Evolutionary conservation across 108 stramenopile species (phyloP), one percentile per base, ranked within the genome.

Genomic region (Cyclotella cryptica): DNA sequence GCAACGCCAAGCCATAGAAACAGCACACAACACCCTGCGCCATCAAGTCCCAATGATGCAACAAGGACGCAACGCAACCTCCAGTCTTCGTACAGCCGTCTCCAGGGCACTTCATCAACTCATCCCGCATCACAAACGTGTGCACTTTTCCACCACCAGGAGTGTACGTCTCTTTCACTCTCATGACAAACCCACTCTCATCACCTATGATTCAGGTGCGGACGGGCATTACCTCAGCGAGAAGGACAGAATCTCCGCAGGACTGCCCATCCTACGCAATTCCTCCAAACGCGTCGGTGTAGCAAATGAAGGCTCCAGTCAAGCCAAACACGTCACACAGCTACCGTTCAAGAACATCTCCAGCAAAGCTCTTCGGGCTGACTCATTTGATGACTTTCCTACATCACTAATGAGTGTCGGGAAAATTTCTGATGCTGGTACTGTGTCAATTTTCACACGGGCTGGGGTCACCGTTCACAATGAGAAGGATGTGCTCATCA

Each of bases 121-220:
- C 47, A n/a, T n/a, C n/a, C 47, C 15, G 9, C 47, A 49, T 3
- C 15, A 49, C 3, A 49, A 49, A n/a, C 47, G 47, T 3, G 47
- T 49, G 3, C 15, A 3, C 9, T 49, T 49, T n/a, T 17, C 47
- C 3, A 26, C 1, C 24, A 29, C 13, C 24, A 21, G 27, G 22
- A 58, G 18, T n/a, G 28, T 58, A 26, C 28, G 57, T 3, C 1
- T 29, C 19, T 58, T 26, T 26, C 57, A 58, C 22, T 26, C 19
- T 14, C 5, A 5, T 14, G 27, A 58, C 6, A 29, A 58, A 58
- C 27, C 57, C 13, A 58, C 22, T 21, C 17, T 58, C 19, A 14
- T 58, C 57, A 58, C 57, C 57, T 58, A 58, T 29, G 57, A 58
- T 26, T 58, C 57, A 2, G 57, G 57, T 29, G 57, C 57, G 22